Evolutionary conservation across 345 rosid species (phyloP).

Genomic region (Citrus cavaleriei): DNA sequence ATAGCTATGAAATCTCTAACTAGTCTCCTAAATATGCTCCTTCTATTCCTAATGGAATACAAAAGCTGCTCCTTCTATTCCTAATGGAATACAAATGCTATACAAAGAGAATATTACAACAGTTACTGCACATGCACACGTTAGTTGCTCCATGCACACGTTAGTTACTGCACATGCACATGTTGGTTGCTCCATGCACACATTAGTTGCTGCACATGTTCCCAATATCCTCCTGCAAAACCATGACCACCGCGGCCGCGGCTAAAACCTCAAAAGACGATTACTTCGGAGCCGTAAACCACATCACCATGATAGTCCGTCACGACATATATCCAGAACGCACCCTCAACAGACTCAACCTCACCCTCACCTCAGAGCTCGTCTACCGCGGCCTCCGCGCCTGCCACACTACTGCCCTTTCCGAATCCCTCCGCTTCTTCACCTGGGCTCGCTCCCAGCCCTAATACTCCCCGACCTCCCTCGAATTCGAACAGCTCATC

Average conservation of each 20-base stretch:
- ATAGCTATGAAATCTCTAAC: no score
- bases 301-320: conserved; percentile 71
- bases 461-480: conserved; percentile 58
- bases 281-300: conserved; percentile 74
- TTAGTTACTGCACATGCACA: no score
- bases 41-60: no score
- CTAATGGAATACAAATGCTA: no score
- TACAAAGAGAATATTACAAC: no score
- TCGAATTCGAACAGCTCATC: conserved; percentile 70
- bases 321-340: conserved; percentile 83
- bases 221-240: conserved; percentile 16
- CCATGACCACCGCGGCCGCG: background rate
- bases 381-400: conserved; percentile 82
- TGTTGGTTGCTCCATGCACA: no score
- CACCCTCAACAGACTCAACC: conserved; percentile 42
- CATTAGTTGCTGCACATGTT: no score
- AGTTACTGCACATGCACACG: no score
- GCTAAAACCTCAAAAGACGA: conserved; percentile 44
- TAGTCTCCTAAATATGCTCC: no score
- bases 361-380: conserved; percentile 64
- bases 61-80: no score
- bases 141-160: no score
- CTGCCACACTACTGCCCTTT: conserved; percentile 47
- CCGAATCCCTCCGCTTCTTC: conserved; percentile 81
- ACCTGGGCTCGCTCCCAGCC: conserved; percentile 53